Conservation (phyloP, 805 yeast species). For the Yamadazyma endophytica region DNA sequence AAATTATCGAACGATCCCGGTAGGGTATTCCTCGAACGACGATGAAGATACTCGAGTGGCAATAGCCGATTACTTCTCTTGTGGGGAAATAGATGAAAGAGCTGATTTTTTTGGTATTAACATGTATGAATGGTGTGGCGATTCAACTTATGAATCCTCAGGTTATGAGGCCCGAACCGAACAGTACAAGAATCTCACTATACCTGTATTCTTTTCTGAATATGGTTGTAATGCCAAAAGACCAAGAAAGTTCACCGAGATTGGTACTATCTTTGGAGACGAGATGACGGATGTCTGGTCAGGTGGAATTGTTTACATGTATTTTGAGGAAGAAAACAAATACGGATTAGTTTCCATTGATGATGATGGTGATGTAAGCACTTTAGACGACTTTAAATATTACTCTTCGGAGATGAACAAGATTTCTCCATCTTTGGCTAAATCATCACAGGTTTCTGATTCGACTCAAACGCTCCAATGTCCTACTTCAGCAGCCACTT, state of each 20-base stretch:
- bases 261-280: conserved; percentile 57
- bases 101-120: conserved; percentile 81
- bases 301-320: conserved; percentile 92
- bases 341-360: conserved; percentile 71
- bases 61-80: conserved; percentile 80
- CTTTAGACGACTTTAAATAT: conserved; percentile 55
- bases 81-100: conserved; percentile 65
- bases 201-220: conserved; percentile 83
- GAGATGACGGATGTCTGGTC: conserved; percentile 90
- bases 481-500: conserved; percentile 51
- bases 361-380: conserved; percentile 48
- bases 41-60: conserved; percentile 74
- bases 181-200: conserved; percentile 67
- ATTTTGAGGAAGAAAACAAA: conserved; percentile 76
- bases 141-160: conserved; percentile 51
- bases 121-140: conserved; percentile 88
- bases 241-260: conserved; percentile 79
- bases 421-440: conserved; percentile 34
- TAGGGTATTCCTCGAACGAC: conserved; percentile 92
- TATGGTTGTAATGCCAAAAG: conserved; percentile 75
- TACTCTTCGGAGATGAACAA: conserved; percentile 31
- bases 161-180: conserved; percentile 71
- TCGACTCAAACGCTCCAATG: conserved; percentile 61
- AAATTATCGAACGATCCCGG: conserved; percentile 77
- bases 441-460: conserved; percentile 26